Evolutionary conservation across 441 rosid genomes (phyloP).

Genomic region (Erodium trifolium): DNA sequence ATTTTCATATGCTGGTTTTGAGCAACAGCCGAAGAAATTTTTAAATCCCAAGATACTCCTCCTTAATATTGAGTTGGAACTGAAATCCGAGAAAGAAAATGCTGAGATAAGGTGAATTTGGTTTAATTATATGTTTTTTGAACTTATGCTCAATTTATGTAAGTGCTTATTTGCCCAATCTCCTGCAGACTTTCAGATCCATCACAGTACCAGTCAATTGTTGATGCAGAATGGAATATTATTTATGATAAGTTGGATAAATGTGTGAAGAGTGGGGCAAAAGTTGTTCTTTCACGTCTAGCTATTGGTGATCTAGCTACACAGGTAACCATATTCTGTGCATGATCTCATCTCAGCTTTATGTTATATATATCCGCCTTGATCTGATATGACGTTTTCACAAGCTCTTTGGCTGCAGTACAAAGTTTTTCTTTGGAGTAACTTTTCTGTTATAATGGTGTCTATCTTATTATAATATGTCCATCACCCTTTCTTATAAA

Average conservation of each 20-base stretch:
- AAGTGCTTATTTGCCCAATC: constrained; percentile 10
- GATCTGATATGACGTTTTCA: background rate
- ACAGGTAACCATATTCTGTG: constrained; percentile 39
- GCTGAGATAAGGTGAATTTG: constrained; percentile 79
- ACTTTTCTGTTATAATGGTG: background rate
- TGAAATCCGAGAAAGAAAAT: constrained; percentile 99
- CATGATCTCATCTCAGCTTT: background rate
- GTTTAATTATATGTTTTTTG: background rate
- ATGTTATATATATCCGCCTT: background rate
- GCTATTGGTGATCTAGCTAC: constrained; percentile 98
- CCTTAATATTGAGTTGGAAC: constrained; percentile 83
- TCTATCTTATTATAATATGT: too few relatives aligned
- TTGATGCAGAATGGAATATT: constrained; percentile 99
- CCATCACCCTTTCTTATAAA: too few relatives aligned
- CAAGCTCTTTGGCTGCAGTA: background rate
- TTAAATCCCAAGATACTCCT: constrained; percentile 68
- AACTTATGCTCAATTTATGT: background rate
- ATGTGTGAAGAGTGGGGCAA: constrained; percentile 86
- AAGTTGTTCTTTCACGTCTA: constrained; percentile 90
- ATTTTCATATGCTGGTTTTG: constrained; percentile 97
- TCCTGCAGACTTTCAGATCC: constrained; percentile 26
- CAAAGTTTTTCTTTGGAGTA: background rate
- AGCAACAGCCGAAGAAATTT: constrained; percentile 97
- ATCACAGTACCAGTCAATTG: constrained; percentile 93
- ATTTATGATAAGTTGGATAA: constrained; percentile 96